Evolutionary conservation across 805 yeast genomes (phyloP).

Genomic region (Blastobotrys terrestris): DNA sequence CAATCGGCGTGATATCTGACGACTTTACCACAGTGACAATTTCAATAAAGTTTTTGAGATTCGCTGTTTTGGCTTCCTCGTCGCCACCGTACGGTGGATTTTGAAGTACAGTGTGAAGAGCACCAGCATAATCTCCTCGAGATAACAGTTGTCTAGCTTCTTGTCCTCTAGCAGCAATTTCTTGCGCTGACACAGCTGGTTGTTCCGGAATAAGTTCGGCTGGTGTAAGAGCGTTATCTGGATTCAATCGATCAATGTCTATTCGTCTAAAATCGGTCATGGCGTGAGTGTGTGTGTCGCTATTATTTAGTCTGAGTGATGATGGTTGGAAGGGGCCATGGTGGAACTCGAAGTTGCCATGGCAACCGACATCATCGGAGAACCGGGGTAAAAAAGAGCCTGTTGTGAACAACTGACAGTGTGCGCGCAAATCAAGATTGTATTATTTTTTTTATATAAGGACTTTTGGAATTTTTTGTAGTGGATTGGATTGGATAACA

Average conservation of each 20-base stretch:
- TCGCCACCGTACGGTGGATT: slow-evolving; percentile 82
- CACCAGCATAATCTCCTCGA: slow-evolving; percentile 65
- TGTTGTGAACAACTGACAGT: background rate
- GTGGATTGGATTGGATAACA: background rate
- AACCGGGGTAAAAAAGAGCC: background rate
- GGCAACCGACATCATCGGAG: background rate
- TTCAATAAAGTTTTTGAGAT: slow-evolving; percentile 56
- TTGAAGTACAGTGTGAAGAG: slow-evolving; percentile 56
- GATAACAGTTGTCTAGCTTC: slow-evolving; percentile 59
- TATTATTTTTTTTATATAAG: too few relatives aligned
- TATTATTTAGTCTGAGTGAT: background rate
- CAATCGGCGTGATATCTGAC: slow-evolving; percentile 57
- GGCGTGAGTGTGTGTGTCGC: too few relatives aligned
- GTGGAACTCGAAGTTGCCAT: background rate
- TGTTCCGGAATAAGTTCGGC: slow-evolving; percentile 59
- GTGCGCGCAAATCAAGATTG: background rate
- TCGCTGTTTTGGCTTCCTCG: slow-evolving; percentile 47
- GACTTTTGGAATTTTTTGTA: background rate
- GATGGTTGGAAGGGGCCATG: background rate
- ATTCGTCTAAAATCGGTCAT: slow-evolving; percentile 54
- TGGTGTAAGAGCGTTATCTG: slow-evolving; percentile 58
- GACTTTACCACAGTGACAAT: slow-evolving; percentile 61
- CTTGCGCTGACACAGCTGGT: slow-evolving; percentile 44
- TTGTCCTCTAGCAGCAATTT: slow-evolving; percentile 48
- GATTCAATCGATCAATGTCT: slow-evolving; percentile 86